phyloP scores from a whole-genome alignment of 352 stramenopile genomes.

The Globisporangium radiosum region DNA sequence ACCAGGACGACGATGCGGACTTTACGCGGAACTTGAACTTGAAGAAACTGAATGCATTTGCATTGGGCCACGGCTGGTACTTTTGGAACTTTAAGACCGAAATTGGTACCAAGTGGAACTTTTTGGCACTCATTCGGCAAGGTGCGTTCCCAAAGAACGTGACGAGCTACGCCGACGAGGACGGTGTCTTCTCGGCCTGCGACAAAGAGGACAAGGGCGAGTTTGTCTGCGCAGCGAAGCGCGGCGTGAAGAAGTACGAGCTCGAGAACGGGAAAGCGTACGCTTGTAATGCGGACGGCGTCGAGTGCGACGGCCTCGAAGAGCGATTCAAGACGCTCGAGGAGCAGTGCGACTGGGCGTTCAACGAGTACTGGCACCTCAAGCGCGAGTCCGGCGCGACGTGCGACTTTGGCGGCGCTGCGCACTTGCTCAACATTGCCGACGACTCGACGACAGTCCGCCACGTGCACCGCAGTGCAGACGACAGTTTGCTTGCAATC shows the following conservation, averaged over 20 bases:
- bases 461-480: not conserved
- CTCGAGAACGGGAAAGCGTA: conserved; percentile 51
- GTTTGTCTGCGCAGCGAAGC: conserved; percentile 64
- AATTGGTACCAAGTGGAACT: conserved; percentile 88
- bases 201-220: conserved; percentile 65
- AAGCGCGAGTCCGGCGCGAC: conserved; percentile 57
- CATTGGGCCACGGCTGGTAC: conserved; percentile 90
- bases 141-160: conserved; percentile 73
- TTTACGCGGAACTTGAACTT: conserved; percentile 78
- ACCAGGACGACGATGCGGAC: conserved; percentile 73
- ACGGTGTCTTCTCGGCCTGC: conserved; percentile 62
- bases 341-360: conserved; percentile 61
- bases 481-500: not conserved
- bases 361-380: conserved; percentile 70
- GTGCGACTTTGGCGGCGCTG: conserved; percentile 66
- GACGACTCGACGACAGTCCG: not conserved
- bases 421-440: conserved; percentile 36
- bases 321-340: conserved; percentile 40
- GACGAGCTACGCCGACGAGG: conserved; percentile 42
- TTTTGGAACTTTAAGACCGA: conserved; percentile 96
- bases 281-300: conserved; percentile 37
- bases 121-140: conserved; percentile 61
- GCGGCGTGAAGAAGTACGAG: conserved; percentile 46
- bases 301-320: conserved; percentile 50
- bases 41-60: conserved; percentile 92